These are phyloP conservation scores for Paracoccidioides lutzii DNA, from an alignment of 2,329 filamentous ascomycete species.

Conservation along the genomic window DNA sequence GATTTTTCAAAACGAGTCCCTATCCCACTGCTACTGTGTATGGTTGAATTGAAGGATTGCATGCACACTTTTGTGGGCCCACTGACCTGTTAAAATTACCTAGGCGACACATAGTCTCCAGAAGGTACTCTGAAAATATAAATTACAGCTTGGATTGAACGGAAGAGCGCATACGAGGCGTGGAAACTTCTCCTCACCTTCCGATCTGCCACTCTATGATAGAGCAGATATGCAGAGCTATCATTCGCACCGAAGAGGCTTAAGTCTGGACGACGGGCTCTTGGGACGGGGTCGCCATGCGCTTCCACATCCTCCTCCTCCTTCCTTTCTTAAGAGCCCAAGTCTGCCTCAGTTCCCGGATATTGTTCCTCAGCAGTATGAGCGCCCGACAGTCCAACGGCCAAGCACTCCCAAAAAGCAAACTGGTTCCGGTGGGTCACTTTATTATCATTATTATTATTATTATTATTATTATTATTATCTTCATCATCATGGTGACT, in stretches of 20 bases:
- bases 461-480: too few relatives aligned
- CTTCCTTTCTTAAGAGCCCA: constrained; percentile 37
- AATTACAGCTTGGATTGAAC: background rate
- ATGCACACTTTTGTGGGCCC: background rate
- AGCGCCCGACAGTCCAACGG: constrained; percentile 27
- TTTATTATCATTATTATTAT: background rate
- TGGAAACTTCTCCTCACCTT: background rate
- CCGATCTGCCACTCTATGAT: background rate
- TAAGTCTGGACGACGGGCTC: constrained; percentile 58
- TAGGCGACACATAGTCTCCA: background rate
- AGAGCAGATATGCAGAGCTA: constrained; percentile 38
- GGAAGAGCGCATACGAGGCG: background rate
- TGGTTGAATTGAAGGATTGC: background rate
- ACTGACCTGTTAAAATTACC: background rate
- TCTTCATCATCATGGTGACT: background rate
- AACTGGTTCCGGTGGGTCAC: constrained; percentile 44
- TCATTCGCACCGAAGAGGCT: constrained; percentile 61
- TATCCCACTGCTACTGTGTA: background rate
- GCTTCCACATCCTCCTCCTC: background rate
- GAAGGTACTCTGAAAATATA: background rate
- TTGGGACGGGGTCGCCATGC: constrained; percentile 5
- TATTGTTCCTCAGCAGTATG: background rate
- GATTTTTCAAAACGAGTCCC: background rate
- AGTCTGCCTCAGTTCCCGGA: constrained; percentile 28
- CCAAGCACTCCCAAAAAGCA: constrained; percentile 52